Percentiles rank a stretch among this genome's conserved stretches.
Evolutionary conservation across 495 filamentous ascomycete species (phyloP).

Genomic region (Aspergillus ellipticus): DNA sequence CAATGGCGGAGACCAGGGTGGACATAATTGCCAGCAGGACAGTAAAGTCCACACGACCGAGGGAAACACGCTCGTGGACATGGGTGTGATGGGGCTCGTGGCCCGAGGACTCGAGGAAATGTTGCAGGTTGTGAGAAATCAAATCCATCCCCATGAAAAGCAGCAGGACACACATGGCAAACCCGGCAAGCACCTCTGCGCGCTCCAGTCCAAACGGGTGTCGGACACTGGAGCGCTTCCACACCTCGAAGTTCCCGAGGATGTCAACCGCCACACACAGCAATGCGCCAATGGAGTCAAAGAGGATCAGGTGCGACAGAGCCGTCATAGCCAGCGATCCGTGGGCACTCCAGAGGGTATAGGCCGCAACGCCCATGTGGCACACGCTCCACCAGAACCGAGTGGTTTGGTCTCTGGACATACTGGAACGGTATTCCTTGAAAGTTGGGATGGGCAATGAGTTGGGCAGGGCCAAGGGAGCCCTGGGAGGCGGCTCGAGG

Average conservation of each 20-base stretch:
- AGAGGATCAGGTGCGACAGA: constrained; percentile 87
- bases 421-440: constrained; percentile 76
- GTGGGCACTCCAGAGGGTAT: constrained; percentile 77
- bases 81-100: constrained; percentile 70
- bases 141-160: constrained; percentile 96
- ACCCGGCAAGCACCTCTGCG: constrained; percentile 91
- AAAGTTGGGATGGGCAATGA: constrained; percentile 91
- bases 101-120: constrained; percentile 66
- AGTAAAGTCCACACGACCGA: constrained; percentile 77
- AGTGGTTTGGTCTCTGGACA: constrained; percentile 80
- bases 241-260: constrained; percentile 92
- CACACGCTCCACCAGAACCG: constrained; percentile 86
- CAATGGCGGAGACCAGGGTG: constrained; percentile 82
- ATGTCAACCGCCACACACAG: constrained; percentile 95
- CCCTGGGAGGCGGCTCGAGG: constrained; percentile 84
- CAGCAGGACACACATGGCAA: constrained; percentile 91
- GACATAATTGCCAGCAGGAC: constrained; percentile 79
- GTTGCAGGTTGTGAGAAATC: constrained; percentile 86
- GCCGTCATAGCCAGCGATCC: constrained; percentile 92
- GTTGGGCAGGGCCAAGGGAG: constrained; percentile 85
- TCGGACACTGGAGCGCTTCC: constrained; percentile 86
- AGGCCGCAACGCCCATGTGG: constrained; percentile 75
- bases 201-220: constrained; percentile 93
- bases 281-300: constrained; percentile 86
- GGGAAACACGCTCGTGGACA: constrained; percentile 61